Evolutionary conservation across 2,329 filamentous ascomycete species (phyloP).

Genomic region (Zasmidium cellare): DNA sequence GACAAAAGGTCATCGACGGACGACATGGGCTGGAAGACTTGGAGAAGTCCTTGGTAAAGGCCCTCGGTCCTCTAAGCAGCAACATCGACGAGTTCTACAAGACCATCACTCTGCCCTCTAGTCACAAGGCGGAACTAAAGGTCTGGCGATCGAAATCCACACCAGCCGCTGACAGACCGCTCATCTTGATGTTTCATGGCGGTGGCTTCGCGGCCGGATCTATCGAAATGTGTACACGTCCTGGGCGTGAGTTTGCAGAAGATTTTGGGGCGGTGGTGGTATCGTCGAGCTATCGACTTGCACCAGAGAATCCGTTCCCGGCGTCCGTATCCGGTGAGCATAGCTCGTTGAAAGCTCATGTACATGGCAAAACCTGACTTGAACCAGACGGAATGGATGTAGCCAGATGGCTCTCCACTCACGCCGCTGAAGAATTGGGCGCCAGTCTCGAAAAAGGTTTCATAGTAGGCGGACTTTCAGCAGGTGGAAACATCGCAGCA

Average conservation of each 20-base stretch:
- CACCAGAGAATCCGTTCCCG: constrained; percentile 4
- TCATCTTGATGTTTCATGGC: constrained; percentile 6
- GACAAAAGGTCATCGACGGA: no score
- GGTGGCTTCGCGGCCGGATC: constrained; percentile 2
- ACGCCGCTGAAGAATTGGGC: background rate
- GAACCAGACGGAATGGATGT: background rate
- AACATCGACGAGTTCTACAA: constrained; percentile 5
- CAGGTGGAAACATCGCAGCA: constrained; percentile 1
- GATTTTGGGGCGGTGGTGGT: constrained; percentile 6
- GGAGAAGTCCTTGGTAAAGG: constrained; percentile 1
- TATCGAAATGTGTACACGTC: constrained; percentile 5
- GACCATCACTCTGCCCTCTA: background rate
- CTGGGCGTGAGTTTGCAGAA: constrained; percentile 4
- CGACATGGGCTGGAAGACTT: background rate
- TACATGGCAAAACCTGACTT: background rate
- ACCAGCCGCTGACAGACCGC: background rate
- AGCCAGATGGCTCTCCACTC: background rate
- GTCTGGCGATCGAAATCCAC: constrained; percentile 1
- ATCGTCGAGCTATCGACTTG: constrained; percentile 3
- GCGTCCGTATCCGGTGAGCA: background rate
- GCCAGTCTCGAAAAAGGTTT: constrained; percentile 4
- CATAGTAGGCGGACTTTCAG: constrained; percentile 2
- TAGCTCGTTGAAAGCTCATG: background rate
- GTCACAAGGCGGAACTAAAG: background rate
- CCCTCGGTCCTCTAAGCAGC: background rate